These are phyloP conservation scores for Diaporthe sp. DNA, from an alignment of 2,329 filamentous ascomycete species.

Conservation along the genomic window DNA sequence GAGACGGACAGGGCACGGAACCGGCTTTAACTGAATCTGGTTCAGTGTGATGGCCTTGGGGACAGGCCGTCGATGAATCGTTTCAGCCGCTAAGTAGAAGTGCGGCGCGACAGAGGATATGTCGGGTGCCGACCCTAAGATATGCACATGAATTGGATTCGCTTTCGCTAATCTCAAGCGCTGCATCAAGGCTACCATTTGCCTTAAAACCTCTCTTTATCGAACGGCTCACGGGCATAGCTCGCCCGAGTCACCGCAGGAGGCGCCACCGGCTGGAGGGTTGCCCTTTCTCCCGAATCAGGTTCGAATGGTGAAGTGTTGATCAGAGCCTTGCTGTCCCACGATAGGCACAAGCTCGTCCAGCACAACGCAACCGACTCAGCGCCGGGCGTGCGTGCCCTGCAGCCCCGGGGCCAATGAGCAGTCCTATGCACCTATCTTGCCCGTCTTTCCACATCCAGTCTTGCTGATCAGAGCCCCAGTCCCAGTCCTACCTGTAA, in stretches of 20 bases:
- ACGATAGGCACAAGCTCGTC: background rate
- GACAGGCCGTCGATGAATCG: background rate
- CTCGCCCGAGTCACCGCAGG: background rate
- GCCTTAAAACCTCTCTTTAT: background rate
- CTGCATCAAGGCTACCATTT: background rate
- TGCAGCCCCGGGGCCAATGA: background rate
- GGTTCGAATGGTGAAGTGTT: background rate
- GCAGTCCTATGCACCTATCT: background rate
- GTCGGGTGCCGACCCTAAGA: background rate
- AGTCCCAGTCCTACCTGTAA: background rate
- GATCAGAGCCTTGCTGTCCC: background rate
- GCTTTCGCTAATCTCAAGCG: slow-evolving; percentile 14
- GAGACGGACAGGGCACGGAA: background rate
- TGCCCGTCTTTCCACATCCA: background rate
- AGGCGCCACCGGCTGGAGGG: background rate
- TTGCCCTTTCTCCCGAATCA: no score
- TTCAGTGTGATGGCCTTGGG: background rate
- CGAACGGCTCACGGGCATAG: background rate
- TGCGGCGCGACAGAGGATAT: background rate
- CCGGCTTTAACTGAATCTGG: background rate
- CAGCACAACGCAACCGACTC: background rate
- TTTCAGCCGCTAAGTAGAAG: background rate
- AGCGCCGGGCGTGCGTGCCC: no score
- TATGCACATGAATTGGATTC: background rate
- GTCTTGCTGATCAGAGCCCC: background rate